Base-by-base conservation (phyloP, 108 stramenopile genomes). In the Nitzschia sp. region DNA sequence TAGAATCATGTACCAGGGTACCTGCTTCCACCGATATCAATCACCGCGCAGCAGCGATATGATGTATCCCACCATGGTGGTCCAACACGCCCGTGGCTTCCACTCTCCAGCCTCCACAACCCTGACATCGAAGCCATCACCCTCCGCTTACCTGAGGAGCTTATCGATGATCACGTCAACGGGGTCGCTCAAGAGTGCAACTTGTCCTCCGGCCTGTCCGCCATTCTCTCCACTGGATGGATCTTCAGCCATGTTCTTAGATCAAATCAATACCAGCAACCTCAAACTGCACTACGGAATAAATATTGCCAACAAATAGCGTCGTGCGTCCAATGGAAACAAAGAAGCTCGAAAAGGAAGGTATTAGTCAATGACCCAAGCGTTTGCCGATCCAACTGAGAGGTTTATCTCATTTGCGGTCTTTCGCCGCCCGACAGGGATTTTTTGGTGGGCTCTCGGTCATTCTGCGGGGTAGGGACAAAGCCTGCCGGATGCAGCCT, bases 131-230 rank as follows among this genome's bases (percentile, higher is more conserved):
- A n/a, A n/a, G n/a, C n/a, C n/a, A n/a, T n/a, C 13, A 42, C 8
- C 2, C 33, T 29, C 25, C 25, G 33, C 85, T 76, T 75, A 86
- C 80, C 82, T 83, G 23, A 95, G 79, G 31, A 95, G 84, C 63
- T 95, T 93, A 75, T 93, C 91, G 64, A 95, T 93, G 42, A 93
- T 93, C 26, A 93, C 87, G 75, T 93, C 91, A 8, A 93, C 92
- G 29, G 91, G 92, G 71, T 95, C 90, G 69, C 83, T 86, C 54
- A 94, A 70, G 3, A 94, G 79, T 19, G 87, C 89, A 1, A 88
- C 90, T 24, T 71, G 64, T 15, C 81, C 81, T 49, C 47, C 66
- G 35, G 27, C 54, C 17, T 66, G 34, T 36, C 68, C 69, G 45
- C 68, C 68, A 54, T 71, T 64, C 24, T 62, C 74, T 51, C 45